These are phyloP conservation scores for Prunus mongolica DNA, from an alignment of 306 rosid species.

Conservation along the genomic window DNA sequence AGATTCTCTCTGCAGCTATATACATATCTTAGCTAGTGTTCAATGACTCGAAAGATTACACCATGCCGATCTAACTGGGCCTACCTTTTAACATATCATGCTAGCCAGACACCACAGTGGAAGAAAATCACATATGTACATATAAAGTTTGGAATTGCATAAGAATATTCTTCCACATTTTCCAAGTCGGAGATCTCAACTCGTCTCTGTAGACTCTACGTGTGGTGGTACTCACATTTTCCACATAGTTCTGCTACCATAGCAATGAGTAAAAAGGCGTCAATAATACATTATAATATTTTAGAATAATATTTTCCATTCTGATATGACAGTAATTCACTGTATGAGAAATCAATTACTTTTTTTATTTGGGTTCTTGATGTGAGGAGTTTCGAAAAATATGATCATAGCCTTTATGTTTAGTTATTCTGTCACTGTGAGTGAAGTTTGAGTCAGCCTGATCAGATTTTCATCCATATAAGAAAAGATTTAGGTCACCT, in stretches of 20 bases:
- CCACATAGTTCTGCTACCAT: too few species aligned
- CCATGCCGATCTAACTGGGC: neutral
- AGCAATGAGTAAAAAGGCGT: too few species aligned
- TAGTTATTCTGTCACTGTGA: neutral
- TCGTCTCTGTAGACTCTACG: neutral
- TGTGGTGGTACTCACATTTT: neutral
- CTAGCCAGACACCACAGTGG: neutral
- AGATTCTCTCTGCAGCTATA: neutral
- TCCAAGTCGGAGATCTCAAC: neutral
- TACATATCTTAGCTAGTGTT: neutral
- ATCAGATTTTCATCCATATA: slow-evolving; percentile 17
- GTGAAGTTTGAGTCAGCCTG: slow-evolving; percentile 6
- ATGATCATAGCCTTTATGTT: neutral
- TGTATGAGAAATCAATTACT: neutral
- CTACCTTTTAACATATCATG: neutral
- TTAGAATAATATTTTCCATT: too few species aligned
- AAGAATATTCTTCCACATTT: neutral
- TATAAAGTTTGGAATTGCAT: neutral
- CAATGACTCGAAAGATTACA: slow-evolving; percentile 20
- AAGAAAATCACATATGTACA: neutral
- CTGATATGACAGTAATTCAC: neutral
- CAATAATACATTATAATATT: too few species aligned
- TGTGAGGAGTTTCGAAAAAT: neutral
- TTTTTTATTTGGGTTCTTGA: neutral
- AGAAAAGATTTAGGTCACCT: slow-evolving; percentile 1